Percentiles rank a stretch among this genome's conserved stretches.
Conservation (phyloP, 2,329 filamentous ascomycete species). For the Penicillium rolfsii region DNA sequence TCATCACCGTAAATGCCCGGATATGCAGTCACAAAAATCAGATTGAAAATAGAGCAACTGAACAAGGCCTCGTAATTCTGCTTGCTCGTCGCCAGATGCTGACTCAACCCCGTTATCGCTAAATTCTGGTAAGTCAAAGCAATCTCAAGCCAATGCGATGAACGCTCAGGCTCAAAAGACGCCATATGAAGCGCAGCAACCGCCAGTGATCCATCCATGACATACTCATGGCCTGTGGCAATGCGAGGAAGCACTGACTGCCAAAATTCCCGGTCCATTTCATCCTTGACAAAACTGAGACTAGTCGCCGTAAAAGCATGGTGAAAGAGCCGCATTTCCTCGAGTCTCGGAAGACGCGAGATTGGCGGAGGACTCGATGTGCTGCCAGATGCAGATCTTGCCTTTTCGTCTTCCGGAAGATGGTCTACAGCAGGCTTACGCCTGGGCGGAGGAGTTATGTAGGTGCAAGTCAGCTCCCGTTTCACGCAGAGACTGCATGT, state of each 20-base stretch:
- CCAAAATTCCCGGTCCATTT: slow-evolving; percentile 15
- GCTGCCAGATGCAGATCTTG: neutral
- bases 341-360: slow-evolving; percentile 9
- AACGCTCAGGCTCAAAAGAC: slow-evolving; percentile 6
- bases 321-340: slow-evolving; percentile 17
- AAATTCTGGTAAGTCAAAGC: slow-evolving; percentile 16
- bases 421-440: slow-evolving; percentile 3
- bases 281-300: slow-evolving; percentile 15
- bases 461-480: slow-evolving; percentile 15
- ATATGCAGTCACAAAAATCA: slow-evolving; percentile 17
- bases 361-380: neutral
- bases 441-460: slow-evolving; percentile 13
- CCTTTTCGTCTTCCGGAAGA: neutral
- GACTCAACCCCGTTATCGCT: slow-evolving; percentile 10
- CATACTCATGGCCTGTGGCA: slow-evolving; percentile 13
- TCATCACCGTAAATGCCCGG: slow-evolving; percentile 13
- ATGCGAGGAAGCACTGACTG: slow-evolving; percentile 9
- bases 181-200: slow-evolving; percentile 18
- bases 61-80: slow-evolving; percentile 17
- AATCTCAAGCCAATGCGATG: slow-evolving; percentile 12
- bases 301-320: slow-evolving; percentile 8
- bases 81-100: slow-evolving; percentile 8
- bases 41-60: slow-evolving; percentile 15
- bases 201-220: slow-evolving; percentile 15
- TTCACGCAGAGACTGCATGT: slow-evolving; percentile 16